phyloP scores from a whole-genome alignment of 306 rosid species.

The Acacia crassicarpa region DNA sequence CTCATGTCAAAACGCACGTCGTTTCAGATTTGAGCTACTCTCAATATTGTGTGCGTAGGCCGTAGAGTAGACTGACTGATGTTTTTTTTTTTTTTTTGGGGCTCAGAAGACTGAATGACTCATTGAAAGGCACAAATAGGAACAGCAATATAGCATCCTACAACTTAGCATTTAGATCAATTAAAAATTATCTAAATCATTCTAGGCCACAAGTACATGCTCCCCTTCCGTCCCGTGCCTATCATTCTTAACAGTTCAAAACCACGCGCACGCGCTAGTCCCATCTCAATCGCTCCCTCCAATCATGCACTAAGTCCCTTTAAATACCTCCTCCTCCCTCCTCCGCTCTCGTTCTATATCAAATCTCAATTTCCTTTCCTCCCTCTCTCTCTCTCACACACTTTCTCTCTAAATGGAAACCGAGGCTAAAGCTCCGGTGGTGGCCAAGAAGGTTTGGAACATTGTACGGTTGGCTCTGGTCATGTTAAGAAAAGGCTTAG shows the following conservation, averaged over 20 bases:
- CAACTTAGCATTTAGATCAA: neutral
- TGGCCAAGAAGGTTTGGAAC: conserved; percentile 66
- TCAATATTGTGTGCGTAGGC: too few species aligned
- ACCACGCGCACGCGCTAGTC: neutral
- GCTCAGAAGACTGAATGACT: too few species aligned
- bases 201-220: neutral
- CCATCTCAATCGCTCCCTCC: neutral
- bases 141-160: neutral
- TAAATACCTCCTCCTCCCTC: conserved; percentile 15
- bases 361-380: neutral
- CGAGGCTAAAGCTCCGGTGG: conserved; percentile 44
- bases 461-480: conserved; percentile 51
- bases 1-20: too few species aligned
- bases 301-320: conserved; percentile 10
- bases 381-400: neutral
- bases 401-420: conserved; percentile 54
- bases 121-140: neutral
- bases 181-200: neutral
- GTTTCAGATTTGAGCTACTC: too few species aligned
- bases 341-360: neutral
- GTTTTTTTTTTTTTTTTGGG: too few species aligned
- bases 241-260: neutral
- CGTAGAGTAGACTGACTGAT: too few species aligned
- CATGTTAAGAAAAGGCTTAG: conserved; percentile 69
- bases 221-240: neutral